A percentile compares a stretch with the other conserved stretches of the same genome.
These are phyloP conservation scores for Thelonectria blattea DNA, from an alignment of 2,329 filamentous ascomycete genomes.

Conservation along the genomic window DNA sequence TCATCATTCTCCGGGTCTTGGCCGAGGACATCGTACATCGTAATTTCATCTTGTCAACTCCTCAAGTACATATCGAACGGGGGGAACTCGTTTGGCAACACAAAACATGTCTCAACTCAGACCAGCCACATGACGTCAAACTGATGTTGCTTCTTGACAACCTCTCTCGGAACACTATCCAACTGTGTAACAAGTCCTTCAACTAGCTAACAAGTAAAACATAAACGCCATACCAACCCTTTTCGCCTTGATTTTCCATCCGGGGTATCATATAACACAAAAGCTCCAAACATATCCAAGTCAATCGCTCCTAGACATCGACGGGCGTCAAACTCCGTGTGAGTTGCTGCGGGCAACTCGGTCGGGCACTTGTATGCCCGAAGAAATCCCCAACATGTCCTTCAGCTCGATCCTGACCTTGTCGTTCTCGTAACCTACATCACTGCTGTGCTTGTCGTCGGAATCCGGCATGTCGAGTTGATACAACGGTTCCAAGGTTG, in stretches of 20 bases:
- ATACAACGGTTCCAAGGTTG: conserved; percentile 50
- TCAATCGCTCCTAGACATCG: conserved; percentile 3
- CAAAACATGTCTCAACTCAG: not conserved
- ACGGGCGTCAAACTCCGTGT: conserved; percentile 1
- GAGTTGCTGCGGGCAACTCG: not conserved
- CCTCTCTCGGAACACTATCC: too few species aligned
- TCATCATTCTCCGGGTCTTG: conserved; percentile 1
- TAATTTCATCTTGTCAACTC: not conserved
- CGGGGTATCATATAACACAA: conserved; percentile 37
- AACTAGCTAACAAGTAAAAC: not conserved
- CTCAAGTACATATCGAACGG: not conserved
- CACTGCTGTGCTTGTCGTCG: conserved; percentile 40
- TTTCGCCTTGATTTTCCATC: conserved; percentile 29
- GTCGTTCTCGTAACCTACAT: conserved; percentile 45
- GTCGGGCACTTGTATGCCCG: conserved; percentile 26
- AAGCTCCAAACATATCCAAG: conserved; percentile 19
- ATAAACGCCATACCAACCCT: not conserved
- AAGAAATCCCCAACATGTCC: conserved; percentile 42
- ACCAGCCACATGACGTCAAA: conserved; percentile 14
- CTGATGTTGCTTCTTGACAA: not conserved
- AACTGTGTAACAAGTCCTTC: too few species aligned
- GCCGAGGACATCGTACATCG: conserved; percentile 6
- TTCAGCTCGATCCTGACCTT: conserved; percentile 49
- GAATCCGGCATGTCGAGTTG: conserved; percentile 46
- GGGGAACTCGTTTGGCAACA: not conserved